A percentile compares a stretch with the other conserved stretches of the same genome.
Evolutionary conservation across 371 early-diverging fungal genomes (phyloP).

Genomic region (Chytridium lagenaria): DNA sequence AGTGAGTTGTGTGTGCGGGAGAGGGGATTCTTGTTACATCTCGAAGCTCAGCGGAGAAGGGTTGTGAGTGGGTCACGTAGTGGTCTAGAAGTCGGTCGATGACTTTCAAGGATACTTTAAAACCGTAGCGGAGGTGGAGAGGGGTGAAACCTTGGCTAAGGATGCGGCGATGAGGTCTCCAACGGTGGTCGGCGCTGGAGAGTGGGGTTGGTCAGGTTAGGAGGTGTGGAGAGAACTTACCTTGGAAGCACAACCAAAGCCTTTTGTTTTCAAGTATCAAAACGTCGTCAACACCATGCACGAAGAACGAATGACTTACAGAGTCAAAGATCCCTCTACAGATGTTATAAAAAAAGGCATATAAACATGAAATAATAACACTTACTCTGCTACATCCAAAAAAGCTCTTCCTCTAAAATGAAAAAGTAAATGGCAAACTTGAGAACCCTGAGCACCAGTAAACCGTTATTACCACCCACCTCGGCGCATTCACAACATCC

Average conservation of each 20-base stretch:
- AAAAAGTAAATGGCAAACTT: not conserved
- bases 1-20: not conserved
- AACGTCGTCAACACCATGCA: too few species aligned
- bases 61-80: too few species aligned
- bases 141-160: slow-evolving; percentile 9
- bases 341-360: not conserved
- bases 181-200: not conserved
- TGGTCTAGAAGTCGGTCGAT: not conserved
- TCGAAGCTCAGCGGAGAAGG: too few species aligned
- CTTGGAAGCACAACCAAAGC: slow-evolving; percentile 13
- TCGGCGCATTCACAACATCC: not conserved
- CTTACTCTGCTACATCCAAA: slow-evolving; percentile 1
- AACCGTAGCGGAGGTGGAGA: slow-evolving; percentile 6
- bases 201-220: not conserved
- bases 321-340: not conserved
- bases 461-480: too few species aligned
- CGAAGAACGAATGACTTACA: not conserved
- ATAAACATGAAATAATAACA: not conserved
- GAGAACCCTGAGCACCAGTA: too few species aligned
- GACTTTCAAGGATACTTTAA: not conserved
- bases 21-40: not conserved
- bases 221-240: not conserved
- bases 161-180: slow-evolving; percentile 6
- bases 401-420: slow-evolving; percentile 1
- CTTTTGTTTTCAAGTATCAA: not conserved